Evolutionary conservation across 768 basidiomycete genomes (phyloP).

Genomic region (Cystoderma amianthinum): DNA sequence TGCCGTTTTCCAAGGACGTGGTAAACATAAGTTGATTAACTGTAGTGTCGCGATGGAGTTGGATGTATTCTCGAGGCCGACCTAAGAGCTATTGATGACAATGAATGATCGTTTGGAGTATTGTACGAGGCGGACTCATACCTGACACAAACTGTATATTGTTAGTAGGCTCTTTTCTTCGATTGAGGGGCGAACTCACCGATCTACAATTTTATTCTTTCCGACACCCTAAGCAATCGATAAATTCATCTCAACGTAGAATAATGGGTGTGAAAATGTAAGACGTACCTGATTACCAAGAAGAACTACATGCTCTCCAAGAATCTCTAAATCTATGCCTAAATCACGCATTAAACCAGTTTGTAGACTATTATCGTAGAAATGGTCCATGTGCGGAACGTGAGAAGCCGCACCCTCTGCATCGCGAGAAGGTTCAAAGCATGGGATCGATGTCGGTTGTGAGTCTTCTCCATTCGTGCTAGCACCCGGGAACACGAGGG

Average conservation of each 20-base stretch:
- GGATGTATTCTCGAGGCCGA: slow-evolving; percentile 62
- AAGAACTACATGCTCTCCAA: slow-evolving; percentile 58
- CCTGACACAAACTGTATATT: slow-evolving; percentile 53
- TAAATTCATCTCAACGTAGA: neutral
- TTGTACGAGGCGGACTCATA: too few relatives aligned
- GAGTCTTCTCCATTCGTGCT: slow-evolving; percentile 24
- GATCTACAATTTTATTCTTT: slow-evolving; percentile 65
- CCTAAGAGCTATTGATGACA: slow-evolving; percentile 37
- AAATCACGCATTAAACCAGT: slow-evolving; percentile 61
- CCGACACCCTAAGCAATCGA: slow-evolving; percentile 68
- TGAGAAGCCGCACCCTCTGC: slow-evolving; percentile 47
- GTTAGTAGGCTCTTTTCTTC: slow-evolving; percentile 2
- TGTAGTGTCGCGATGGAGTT: slow-evolving; percentile 65
- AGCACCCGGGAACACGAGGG: slow-evolving; percentile 40
- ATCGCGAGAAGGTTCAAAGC: slow-evolving; percentile 44
- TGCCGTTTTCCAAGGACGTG: slow-evolving; percentile 49
- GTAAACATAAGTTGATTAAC: slow-evolving; percentile 69
- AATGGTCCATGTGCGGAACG: slow-evolving; percentile 64
- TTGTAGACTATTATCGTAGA: slow-evolving; percentile 65
- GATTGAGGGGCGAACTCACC: slow-evolving; percentile 32
- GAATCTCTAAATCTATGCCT: slow-evolving; percentile 53
- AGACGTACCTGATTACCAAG: slow-evolving; percentile 56
- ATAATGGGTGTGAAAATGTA: neutral
- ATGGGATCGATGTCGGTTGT: slow-evolving; percentile 31
- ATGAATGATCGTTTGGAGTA: too few relatives aligned